These are phyloP conservation scores for Hypoxylon sp. DNA, from an alignment of 2,329 filamentous ascomycete species.

Conservation along the genomic window DNA sequence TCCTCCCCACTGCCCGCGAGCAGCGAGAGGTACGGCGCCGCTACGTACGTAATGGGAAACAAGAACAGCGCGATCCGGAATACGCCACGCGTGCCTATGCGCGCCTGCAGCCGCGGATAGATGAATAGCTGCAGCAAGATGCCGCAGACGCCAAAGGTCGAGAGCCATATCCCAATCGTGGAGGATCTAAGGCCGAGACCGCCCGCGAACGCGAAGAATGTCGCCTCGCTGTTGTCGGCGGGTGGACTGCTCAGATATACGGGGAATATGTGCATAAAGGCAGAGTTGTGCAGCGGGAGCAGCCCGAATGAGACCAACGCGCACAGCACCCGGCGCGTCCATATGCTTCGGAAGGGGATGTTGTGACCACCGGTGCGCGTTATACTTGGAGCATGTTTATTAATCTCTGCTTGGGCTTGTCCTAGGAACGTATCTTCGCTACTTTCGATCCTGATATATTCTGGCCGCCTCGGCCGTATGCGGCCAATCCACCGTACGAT, in stretches of 20 bases:
- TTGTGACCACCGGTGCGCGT: constrained; percentile 10
- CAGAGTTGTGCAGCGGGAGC: constrained; percentile 72
- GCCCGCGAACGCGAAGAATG: constrained; percentile 66
- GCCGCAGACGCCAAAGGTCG: constrained; percentile 70
- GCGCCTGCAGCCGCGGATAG: constrained; percentile 69
- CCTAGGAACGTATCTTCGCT: constrained; percentile 40
- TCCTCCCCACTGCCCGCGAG: constrained; percentile 57
- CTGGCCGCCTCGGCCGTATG: constrained; percentile 25
- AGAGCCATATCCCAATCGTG: constrained; percentile 59
- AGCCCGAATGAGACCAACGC: constrained; percentile 57
- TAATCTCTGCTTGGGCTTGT: constrained; percentile 20
- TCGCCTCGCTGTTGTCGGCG: constrained; percentile 55
- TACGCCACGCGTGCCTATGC: constrained; percentile 69
- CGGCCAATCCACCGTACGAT: constrained; percentile 33
- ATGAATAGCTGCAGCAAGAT: constrained; percentile 71
- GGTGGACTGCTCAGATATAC: constrained; percentile 70
- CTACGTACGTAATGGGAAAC: constrained; percentile 69
- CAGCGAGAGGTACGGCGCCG: constrained; percentile 71
- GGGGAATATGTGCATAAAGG: constrained; percentile 73
- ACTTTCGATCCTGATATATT: constrained; percentile 37
- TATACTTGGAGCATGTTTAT: constrained; percentile 30
- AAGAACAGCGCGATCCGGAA: constrained; percentile 69
- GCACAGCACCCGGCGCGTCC: constrained; percentile 52
- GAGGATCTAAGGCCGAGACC: constrained; percentile 65
- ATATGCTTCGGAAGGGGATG: constrained; percentile 43